Evolutionary conservation across 1,284 basidiomycete genomes (phyloP), one percentile per base, ranked within the genome.

Genomic region (Tausonia pullulans): DNA sequence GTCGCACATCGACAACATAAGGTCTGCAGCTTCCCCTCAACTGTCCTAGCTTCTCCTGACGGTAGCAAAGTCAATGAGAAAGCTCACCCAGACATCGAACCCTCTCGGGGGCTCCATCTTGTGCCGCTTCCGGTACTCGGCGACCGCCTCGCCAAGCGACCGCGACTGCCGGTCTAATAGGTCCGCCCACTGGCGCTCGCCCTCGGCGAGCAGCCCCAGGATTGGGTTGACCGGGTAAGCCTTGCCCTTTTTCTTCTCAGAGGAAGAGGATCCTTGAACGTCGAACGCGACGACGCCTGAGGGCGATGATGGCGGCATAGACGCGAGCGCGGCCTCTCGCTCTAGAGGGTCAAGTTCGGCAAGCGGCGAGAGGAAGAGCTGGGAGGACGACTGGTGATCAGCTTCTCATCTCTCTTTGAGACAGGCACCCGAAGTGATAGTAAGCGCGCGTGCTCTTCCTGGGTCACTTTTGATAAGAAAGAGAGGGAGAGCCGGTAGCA

Each of bases 131-230:
- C 73, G 72, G 69, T 81, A 81, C 67, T 76, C 75, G 53, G 73
- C 66, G 3, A 77, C 78, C 7, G 79, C 79, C 68, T 80, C 73
- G 56, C 77, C 75, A 44, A 81, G 70, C 13, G 77, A 77, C 69
- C 73, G 75, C 66, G 75, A 77, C 74, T 81, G 79, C 64, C 71
- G 68, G 11, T 72, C 67, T 13, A 80, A 64, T 69, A 75, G 73
- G 10, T 70, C 67, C 54, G 76, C 73, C 79, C 79, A 81, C 61
- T 77, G 76, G 11, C 69, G 60, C 68, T 79, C 77, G 11, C 78
- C 79, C 16, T 77, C 72, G 54, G 74, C 70, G 59, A 81, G 72
- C 57, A 81, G 70, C 0, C 71, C 75, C 27, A 78, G 68, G 54
- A 80, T 78, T 56, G 76, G 75, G 71, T 79, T 73, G 40, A 71